These are phyloP conservation scores for Dianthus caryophyllus DNA, from an alignment of 148 eudicot genomes.

Conservation along the genomic window DNA sequence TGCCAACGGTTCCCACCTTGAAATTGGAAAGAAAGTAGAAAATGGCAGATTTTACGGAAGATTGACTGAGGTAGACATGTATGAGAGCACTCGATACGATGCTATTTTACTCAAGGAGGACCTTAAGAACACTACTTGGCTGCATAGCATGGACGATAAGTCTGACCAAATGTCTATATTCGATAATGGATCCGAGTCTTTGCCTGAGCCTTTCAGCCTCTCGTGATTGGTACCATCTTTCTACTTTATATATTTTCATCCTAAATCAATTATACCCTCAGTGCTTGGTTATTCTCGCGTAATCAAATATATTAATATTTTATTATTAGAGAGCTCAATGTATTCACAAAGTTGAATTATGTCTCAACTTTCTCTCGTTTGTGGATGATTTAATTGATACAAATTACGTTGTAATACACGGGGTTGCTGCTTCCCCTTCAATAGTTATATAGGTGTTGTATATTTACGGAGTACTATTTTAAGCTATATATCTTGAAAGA, in stretches of 20 bases:
- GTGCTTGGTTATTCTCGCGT: conserved; percentile 15
- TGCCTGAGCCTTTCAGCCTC: conserved; percentile 86
- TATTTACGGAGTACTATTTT: conserved; percentile 12
- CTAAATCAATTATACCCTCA: conserved; percentile 12
- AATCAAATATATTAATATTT: conserved; percentile 11
- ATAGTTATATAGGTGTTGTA: conserved; percentile 17
- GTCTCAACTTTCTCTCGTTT: conserved; percentile 1
- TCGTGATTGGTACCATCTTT: conserved; percentile 36
- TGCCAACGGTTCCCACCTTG: conserved; percentile 38
- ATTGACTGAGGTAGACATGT: conserved; percentile 58
- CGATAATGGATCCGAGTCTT: conserved; percentile 72
- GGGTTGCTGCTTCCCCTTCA: conserved; percentile 1
- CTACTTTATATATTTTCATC: not conserved
- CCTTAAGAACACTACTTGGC: conserved; percentile 80
- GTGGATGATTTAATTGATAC: conserved; percentile 21
- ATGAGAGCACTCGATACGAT: conserved; percentile 91
- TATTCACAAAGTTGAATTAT: not conserved
- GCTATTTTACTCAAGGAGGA: conserved; percentile 85
- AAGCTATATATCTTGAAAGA: conserved; percentile 1
- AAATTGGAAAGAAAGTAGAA: conserved; percentile 52
- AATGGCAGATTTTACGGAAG: conserved; percentile 50
- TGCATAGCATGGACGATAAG: conserved; percentile 73
- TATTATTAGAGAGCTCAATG: conserved; percentile 15
- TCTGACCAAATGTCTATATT: conserved; percentile 69
- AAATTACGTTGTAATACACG: conserved; percentile 7